Percentiles rank a stretch among this genome's conserved stretches.
Conservation (phyloP, 495 filamentous ascomycete genomes). For the Clohesyomyces aquaticus region DNA sequence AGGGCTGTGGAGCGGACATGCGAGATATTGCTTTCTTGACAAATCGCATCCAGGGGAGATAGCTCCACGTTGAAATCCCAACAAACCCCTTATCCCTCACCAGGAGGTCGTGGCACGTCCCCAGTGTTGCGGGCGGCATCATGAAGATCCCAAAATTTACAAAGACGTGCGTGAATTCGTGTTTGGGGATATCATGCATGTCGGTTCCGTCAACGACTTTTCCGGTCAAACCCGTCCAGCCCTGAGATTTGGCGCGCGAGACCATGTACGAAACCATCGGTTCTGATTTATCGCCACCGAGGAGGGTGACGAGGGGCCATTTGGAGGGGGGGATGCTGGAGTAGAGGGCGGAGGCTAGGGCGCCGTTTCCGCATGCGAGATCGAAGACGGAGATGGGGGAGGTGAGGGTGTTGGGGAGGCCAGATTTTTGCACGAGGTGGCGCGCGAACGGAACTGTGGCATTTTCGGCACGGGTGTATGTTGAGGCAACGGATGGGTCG, state of each 20-base stretch:
- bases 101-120: slow-evolving; percentile 2
- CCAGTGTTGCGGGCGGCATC: not conserved
- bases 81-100: slow-evolving; percentile 14
- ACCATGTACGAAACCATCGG: slow-evolving; percentile 18
- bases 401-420: no score
- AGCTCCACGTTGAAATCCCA: slow-evolving; percentile 16
- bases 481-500: not conserved
- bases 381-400: slow-evolving; percentile 18
- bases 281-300: slow-evolving; percentile 13
- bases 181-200: no score
- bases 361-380: slow-evolving; percentile 26
- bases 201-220: slow-evolving; percentile 15
- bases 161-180: slow-evolving; percentile 32
- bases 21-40: slow-evolving; percentile 1
- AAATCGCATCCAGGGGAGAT: slow-evolving; percentile 6
- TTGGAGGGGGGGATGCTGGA: slow-evolving; percentile 3
- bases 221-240: slow-evolving; percentile 16
- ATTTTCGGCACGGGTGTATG: slow-evolving; percentile 16
- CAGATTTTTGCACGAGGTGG: slow-evolving; percentile 4
- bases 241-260: slow-evolving; percentile 1
- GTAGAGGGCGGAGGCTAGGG: slow-evolving; percentile 8
- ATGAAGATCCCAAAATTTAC: slow-evolving; percentile 30
- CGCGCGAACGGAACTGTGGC: slow-evolving; percentile 15
- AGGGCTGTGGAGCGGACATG: not conserved
- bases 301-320: slow-evolving; percentile 10